phyloP scores from a whole-genome alignment of 2,329 filamentous ascomycete genomes.

The Colletotrichum phormii region DNA sequence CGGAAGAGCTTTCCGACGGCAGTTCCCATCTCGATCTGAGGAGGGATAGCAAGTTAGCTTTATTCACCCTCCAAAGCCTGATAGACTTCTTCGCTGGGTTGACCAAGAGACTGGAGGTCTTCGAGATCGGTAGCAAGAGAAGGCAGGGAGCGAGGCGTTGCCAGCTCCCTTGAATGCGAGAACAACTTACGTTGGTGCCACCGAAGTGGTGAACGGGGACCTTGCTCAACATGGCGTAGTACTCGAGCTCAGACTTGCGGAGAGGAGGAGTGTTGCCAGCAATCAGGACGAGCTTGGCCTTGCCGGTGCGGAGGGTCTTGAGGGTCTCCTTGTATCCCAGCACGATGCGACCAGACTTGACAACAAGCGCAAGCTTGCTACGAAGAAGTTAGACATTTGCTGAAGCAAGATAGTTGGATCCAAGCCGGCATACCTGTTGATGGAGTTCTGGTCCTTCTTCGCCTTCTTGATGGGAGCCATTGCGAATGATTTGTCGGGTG shows the following conservation, averaged over 20 bases:
- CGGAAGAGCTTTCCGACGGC: constrained; percentile 99
- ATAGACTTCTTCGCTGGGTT: constrained; percentile 93
- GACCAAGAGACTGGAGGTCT: constrained; percentile 51
- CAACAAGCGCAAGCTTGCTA: constrained; percentile 69
- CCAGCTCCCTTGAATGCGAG: constrained; percentile 10
- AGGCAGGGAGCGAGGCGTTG: constrained; percentile 41
- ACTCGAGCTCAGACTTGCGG: constrained; percentile 97
- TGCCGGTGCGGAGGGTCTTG: constrained; percentile 92
- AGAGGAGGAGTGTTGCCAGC: constrained; percentile 95
- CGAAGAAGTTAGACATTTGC: not conserved
- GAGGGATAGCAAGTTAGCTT: constrained; percentile 64
- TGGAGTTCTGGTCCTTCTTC: constrained; percentile 89
- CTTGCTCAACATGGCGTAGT: constrained; percentile 93
- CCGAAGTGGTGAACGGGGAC: constrained; percentile 96
- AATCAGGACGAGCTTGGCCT: constrained; percentile 98
- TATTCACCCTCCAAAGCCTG: constrained; percentile 88
- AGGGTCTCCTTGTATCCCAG: constrained; percentile 84
- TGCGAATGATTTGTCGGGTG: constrained; percentile 61
- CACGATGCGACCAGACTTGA: constrained; percentile 81
- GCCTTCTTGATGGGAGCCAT: constrained; percentile 80
- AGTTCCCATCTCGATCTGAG: constrained; percentile 96
- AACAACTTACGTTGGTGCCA: constrained; percentile 94
- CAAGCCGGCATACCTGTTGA: constrained; percentile 40
- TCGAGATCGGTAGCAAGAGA: constrained; percentile 40
- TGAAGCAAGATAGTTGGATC: not conserved